These are phyloP conservation scores for Candida chilensis DNA, from an alignment of 805 yeast genomes.

Conservation along the genomic window DNA sequence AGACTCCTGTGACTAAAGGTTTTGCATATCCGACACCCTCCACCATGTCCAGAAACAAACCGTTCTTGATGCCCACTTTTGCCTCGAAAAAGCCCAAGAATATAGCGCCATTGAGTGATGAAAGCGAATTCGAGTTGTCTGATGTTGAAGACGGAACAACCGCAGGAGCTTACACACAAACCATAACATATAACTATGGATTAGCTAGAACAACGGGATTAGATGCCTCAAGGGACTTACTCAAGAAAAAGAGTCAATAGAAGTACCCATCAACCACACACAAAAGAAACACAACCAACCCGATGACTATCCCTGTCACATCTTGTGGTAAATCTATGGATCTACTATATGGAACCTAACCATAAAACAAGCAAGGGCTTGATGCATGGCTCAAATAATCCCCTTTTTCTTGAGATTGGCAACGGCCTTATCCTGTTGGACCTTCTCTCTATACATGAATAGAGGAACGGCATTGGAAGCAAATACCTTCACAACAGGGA, in stretches of 20 bases:
- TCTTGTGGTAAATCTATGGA: background rate
- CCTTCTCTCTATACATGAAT: conserved; percentile 33
- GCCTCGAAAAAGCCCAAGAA: too few species aligned
- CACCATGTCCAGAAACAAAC: too few species aligned
- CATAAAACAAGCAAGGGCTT: background rate
- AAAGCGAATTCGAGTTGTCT: too few species aligned
- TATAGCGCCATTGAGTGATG: too few species aligned
- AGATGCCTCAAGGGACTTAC: background rate
- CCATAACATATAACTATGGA: background rate
- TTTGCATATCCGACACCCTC: too few species aligned
- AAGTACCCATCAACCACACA: background rate
- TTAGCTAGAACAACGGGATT: conserved; percentile 1
- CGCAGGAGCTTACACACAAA: background rate
- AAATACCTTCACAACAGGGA: conserved; percentile 48
- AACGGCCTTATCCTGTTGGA: background rate
- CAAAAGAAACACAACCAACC: background rate
- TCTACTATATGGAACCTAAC: background rate
- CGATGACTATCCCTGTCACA: background rate
- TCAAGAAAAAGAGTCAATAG: background rate
- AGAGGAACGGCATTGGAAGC: conserved; percentile 55
- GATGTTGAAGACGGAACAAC: too few species aligned
- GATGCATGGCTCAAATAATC: too few species aligned
- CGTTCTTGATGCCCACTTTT: too few species aligned
- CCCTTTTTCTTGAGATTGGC: too few species aligned
- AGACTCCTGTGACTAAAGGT: too few species aligned